These are phyloP conservation scores for Coemansia sp. DNA, from an alignment of 192 early-diverging fungal species.

Conservation along the genomic window DNA sequence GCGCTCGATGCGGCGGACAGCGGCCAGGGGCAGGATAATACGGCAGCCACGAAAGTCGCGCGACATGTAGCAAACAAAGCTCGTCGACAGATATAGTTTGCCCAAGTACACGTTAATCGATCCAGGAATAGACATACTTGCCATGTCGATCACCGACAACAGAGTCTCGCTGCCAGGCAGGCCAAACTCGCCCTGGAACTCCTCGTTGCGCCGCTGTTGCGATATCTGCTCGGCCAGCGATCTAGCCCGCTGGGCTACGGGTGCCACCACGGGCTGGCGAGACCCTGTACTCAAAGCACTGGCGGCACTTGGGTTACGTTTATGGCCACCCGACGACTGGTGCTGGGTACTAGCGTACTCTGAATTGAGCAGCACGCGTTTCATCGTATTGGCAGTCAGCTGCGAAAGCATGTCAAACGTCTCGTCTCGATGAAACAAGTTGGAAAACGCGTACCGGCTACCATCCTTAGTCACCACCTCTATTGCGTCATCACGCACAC, in stretches of 20 bases:
- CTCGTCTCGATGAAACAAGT: slow-evolving; percentile 96
- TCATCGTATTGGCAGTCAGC: slow-evolving; percentile 86
- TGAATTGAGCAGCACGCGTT: slow-evolving; percentile 83
- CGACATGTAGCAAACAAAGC: slow-evolving; percentile 85
- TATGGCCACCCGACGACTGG: slow-evolving; percentile 11
- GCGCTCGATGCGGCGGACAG: slow-evolving; percentile 90
- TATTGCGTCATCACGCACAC: slow-evolving; percentile 87
- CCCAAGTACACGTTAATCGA: slow-evolving; percentile 60
- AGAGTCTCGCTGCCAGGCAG: slow-evolving; percentile 79
- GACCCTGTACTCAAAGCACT: slow-evolving; percentile 10
- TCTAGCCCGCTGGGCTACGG: neutral
- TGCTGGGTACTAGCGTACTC: slow-evolving; percentile 46
- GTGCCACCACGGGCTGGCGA: slow-evolving; percentile 3
- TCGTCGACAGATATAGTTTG: slow-evolving; percentile 81
- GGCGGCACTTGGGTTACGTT: slow-evolving; percentile 14
- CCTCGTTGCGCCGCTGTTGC: slow-evolving; percentile 75
- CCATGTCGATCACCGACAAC: slow-evolving; percentile 57
- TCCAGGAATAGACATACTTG: slow-evolving; percentile 58
- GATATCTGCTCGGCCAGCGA: slow-evolving; percentile 64
- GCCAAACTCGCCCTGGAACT: slow-evolving; percentile 77
- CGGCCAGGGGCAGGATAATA: slow-evolving; percentile 84
- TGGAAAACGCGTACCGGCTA: slow-evolving; percentile 85
- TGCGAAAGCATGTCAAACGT: slow-evolving; percentile 94
- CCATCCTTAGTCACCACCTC: slow-evolving; percentile 81
- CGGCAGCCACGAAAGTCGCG: slow-evolving; percentile 69